phyloP scores from a whole-genome alignment of 1,284 basidiomycete genomes.

The Puccinia brachypodii region DNA sequence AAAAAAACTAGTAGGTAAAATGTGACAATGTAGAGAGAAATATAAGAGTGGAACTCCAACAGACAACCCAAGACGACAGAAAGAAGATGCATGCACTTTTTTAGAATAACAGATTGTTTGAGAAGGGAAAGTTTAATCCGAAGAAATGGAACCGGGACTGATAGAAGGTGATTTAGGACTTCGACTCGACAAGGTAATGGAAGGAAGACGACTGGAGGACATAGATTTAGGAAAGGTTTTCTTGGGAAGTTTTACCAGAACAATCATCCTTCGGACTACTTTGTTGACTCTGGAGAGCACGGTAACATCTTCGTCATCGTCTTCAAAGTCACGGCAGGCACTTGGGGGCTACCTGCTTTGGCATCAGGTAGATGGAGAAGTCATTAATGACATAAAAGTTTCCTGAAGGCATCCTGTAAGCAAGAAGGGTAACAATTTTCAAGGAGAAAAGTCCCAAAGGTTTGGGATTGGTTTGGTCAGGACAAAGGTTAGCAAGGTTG shows the following conservation, averaged over 20 bases:
- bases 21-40: no score
- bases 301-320: neutral
- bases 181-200: neutral
- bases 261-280: neutral
- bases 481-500: no score
- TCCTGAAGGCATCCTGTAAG: neutral
- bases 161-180: neutral
- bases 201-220: neutral
- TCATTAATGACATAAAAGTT: neutral
- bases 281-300: neutral
- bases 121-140: no score
- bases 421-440: no score
- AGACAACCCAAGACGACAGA: no score
- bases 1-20: no score
- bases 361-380: neutral
- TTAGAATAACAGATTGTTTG: no score
- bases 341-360: neutral
- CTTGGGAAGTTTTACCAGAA: neutral
- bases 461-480: no score
- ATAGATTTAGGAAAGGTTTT: neutral
- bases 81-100: no score
- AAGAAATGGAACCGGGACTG: no score
- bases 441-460: no score
- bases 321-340: neutral
- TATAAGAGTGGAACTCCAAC: no score